A percentile compares a stretch with the other conserved stretches of the same genome.
phyloP scores from a whole-genome alignment of 768 basidiomycete genomes.

The Baorangia bicolor region DNA sequence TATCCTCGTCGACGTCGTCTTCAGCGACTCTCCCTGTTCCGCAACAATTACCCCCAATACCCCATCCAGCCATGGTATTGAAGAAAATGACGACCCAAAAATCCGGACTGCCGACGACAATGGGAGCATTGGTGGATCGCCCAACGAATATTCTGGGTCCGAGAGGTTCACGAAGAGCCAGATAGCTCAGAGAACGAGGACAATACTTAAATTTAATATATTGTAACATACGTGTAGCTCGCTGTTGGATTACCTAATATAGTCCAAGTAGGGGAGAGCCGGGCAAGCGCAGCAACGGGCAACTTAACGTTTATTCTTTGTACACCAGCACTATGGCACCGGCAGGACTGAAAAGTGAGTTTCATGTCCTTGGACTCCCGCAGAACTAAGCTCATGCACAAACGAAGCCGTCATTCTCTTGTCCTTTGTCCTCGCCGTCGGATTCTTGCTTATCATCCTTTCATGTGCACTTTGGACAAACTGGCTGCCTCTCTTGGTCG shows the following conservation, averaged over 20 bases:
- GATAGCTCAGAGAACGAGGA: constrained; percentile 11
- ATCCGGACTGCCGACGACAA: constrained; percentile 22
- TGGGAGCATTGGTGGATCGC: constrained; percentile 32
- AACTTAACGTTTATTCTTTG: neutral
- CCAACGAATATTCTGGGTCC: constrained; percentile 36
- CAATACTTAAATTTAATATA: constrained; percentile 12
- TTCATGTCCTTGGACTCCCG: neutral
- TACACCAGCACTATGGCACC: constrained; percentile 46
- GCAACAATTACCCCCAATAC: constrained; percentile 9
- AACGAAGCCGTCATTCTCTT: constrained; percentile 87
- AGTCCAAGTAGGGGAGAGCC: neutral
- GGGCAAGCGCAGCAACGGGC: constrained; percentile 6
- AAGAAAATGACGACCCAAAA: constrained; percentile 27
- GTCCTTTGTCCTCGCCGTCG: constrained; percentile 94
- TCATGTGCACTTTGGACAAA: constrained; percentile 95
- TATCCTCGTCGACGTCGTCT: constrained; percentile 42
- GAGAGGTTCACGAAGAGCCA: constrained; percentile 31
- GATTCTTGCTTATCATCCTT: constrained; percentile 97
- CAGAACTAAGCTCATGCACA: neutral
- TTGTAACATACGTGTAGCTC: neutral
- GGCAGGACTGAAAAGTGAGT: constrained; percentile 69
- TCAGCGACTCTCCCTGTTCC: constrained; percentile 27
- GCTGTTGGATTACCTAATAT: constrained; percentile 25
- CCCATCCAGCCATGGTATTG: neutral
- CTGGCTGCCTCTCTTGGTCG: constrained; percentile 96